A percentile compares a stretch with the other conserved stretches of the same genome.
Evolutionary conservation across 371 early-diverging fungal species (phyloP).

Genomic region (Mucor piriformis): DNA sequence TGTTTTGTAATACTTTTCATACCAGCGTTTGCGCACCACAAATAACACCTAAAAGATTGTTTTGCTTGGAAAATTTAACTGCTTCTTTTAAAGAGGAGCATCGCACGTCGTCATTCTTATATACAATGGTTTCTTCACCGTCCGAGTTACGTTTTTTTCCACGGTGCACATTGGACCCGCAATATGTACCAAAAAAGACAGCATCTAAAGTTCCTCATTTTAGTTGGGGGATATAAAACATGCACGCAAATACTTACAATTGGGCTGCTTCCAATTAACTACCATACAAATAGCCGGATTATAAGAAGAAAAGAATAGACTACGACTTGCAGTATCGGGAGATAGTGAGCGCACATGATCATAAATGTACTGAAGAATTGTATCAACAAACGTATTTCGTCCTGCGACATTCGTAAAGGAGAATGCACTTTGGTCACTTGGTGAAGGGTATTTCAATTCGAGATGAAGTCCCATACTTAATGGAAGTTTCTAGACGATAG

Average conservation of each 20-base stretch:
- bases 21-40: constrained; percentile 87
- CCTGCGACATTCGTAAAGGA: constrained; percentile 63
- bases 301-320: constrained; percentile 82
- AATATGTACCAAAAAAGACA: constrained; percentile 83
- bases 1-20: constrained; percentile 24
- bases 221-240: no score
- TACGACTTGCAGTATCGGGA: constrained; percentile 34
- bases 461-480: constrained; percentile 78
- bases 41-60: constrained; percentile 86
- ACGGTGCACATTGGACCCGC: constrained; percentile 68
- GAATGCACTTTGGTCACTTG: constrained; percentile 54
- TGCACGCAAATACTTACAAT: constrained; percentile 80
- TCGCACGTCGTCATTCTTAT: constrained; percentile 39
- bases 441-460: constrained; percentile 82
- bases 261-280: constrained; percentile 97
- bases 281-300: constrained; percentile 90
- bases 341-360: constrained; percentile 54
- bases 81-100: constrained; percentile 71
- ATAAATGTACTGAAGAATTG: constrained; percentile 81
- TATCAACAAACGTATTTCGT: constrained; percentile 83
- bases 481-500: constrained; percentile 64
- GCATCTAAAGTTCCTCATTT: constrained; percentile 70
- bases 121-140: constrained; percentile 24
- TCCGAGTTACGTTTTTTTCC: constrained; percentile 43
- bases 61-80: constrained; percentile 70